Conservation (phyloP, 2,329 filamentous ascomycete genomes). For the Calonectria naviculata region DNA sequence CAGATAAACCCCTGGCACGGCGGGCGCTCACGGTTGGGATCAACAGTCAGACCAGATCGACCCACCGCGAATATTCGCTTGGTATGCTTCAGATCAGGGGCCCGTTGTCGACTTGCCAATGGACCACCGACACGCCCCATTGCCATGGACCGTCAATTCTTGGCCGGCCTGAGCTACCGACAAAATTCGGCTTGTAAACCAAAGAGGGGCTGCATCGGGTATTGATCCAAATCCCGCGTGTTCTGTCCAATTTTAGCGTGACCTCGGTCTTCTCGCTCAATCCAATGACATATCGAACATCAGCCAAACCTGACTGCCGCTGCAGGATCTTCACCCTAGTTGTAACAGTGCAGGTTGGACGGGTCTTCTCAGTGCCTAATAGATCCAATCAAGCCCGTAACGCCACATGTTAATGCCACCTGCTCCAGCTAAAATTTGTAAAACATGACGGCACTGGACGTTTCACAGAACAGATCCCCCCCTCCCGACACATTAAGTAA, state of each 20-base stretch:
- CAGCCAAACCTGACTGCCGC: not conserved
- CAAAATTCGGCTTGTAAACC: slow-evolving; percentile 22
- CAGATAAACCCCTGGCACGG: slow-evolving; percentile 38
- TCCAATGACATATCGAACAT: not conserved
- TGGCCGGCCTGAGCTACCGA: slow-evolving; percentile 31
- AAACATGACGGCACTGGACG: slow-evolving; percentile 9
- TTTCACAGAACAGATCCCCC: not conserved
- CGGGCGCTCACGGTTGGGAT: slow-evolving; percentile 31
- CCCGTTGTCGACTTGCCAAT: slow-evolving; percentile 8
- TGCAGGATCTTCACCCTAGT: not conserved
- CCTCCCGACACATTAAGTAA: slow-evolving; percentile 3
- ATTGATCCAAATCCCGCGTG: slow-evolving; percentile 22
- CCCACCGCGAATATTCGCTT: slow-evolving; percentile 28
- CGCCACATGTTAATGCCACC: not conserved
- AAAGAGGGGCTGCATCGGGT: slow-evolving; percentile 29
- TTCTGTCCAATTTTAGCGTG: slow-evolving; percentile 4
- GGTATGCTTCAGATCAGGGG: slow-evolving; percentile 16
- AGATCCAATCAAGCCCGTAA: not conserved
- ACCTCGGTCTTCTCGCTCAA: not conserved
- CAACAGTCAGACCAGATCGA: slow-evolving; percentile 30
- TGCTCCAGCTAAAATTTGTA: too few species aligned
- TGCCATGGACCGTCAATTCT: slow-evolving; percentile 27
- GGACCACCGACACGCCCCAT: slow-evolving; percentile 19
- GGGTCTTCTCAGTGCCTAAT: not conserved
- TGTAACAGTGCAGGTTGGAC: not conserved